phyloP scores from a whole-genome alignment of 352 stramenopile species.

The Phytophthora brassicae region DNA sequence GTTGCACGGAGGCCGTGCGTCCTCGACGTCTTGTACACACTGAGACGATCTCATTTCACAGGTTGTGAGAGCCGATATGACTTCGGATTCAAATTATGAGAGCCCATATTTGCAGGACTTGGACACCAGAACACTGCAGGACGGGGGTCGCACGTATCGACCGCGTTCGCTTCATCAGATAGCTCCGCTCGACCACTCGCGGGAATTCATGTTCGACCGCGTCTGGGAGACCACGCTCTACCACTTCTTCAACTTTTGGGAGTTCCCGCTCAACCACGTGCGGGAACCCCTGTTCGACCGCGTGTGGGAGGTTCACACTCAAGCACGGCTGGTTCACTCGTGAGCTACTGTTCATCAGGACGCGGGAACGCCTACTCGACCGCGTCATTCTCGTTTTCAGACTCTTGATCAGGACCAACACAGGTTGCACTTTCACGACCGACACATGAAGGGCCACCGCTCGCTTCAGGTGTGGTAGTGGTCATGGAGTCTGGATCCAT shows the following conservation, averaged over 20 bases:
- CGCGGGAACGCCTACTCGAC: conserved; percentile 17
- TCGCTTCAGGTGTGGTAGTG: neutral
- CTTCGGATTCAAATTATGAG: conserved; percentile 2
- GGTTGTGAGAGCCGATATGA: conserved; percentile 3
- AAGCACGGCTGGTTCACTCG: neutral
- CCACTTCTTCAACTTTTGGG: neutral
- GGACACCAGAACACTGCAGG: conserved; percentile 6
- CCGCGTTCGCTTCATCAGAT: conserved; percentile 1
- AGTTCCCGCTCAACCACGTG: conserved; percentile 5
- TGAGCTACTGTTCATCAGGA: conserved; percentile 15
- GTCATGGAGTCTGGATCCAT: conserved; percentile 20
- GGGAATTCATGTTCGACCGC: conserved; percentile 15
- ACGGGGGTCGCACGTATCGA: neutral
- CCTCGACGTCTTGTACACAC: conserved; percentile 4
- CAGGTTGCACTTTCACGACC: conserved; percentile 3
- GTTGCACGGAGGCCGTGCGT: conserved; percentile 6
- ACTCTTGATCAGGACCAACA: conserved; percentile 5
- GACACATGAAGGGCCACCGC: conserved; percentile 22
- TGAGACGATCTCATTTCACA: neutral
- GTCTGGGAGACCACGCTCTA: conserved; percentile 2
- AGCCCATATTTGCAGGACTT: conserved; percentile 7
- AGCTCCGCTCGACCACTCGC: conserved; percentile 9
- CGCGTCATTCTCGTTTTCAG: conserved; percentile 12
- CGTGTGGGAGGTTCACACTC: neutral
- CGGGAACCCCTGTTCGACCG: conserved; percentile 14